phyloP scores from a whole-genome alignment of 2,329 filamentous ascomycete genomes.

The Conoideocrella luteorostrata region DNA sequence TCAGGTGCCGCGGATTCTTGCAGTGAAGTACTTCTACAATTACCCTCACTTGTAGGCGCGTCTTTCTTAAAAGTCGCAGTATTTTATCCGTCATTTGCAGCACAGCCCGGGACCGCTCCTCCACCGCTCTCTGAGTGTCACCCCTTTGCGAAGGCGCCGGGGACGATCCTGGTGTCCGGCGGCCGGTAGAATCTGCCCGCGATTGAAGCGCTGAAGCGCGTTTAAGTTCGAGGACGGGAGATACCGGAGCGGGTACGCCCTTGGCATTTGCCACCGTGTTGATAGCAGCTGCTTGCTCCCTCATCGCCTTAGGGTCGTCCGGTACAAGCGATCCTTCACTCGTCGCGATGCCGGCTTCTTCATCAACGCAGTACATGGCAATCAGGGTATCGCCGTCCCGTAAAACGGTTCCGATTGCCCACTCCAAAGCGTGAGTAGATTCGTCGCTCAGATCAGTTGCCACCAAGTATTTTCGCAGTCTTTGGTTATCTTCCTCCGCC shows the following conservation, averaged over 20 bases:
- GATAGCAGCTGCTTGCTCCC: constrained; percentile 67
- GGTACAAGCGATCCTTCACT: constrained; percentile 50
- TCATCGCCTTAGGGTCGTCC: constrained; percentile 68
- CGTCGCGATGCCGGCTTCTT: constrained; percentile 61
- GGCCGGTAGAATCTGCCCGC: constrained; percentile 22
- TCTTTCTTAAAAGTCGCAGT: constrained; percentile 82
- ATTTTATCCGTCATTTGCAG: constrained; percentile 78
- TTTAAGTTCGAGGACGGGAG: constrained; percentile 27
- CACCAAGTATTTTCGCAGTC: constrained; percentile 86
- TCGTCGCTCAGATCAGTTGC: constrained; percentile 93
- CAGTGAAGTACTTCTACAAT: constrained; percentile 96
- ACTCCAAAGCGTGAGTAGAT: constrained; percentile 90
- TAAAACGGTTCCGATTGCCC: constrained; percentile 93
- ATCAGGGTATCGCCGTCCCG: constrained; percentile 91
- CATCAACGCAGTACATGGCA: constrained; percentile 88
- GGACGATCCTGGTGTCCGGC: constrained; percentile 32
- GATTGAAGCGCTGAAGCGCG: constrained; percentile 20
- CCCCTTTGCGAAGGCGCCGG: constrained; percentile 42
- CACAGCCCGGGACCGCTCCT: constrained; percentile 75
- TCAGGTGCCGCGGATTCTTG: constrained; percentile 93
- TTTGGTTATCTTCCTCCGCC: constrained; percentile 70
- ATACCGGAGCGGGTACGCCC: constrained; percentile 22
- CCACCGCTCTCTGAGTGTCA: constrained; percentile 57
- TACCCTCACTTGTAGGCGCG: constrained; percentile 82
- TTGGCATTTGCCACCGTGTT: constrained; percentile 51